Evolutionary conservation across 164 flowering plant genomes (phyloP), one percentile per base, ranked within the genome.

Genomic region (Umbellularia californica): DNA sequence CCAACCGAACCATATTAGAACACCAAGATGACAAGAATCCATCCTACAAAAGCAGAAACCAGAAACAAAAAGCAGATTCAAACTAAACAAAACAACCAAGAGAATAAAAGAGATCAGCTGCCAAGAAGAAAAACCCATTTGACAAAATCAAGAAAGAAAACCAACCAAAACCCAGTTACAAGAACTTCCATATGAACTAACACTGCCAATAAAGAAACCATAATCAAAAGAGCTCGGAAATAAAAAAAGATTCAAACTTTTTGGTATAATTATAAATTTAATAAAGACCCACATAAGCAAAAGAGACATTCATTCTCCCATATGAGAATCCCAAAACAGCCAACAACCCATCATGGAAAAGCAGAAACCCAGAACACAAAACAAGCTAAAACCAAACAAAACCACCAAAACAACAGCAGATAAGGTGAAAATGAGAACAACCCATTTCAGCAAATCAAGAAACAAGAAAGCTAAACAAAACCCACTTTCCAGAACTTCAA

Each of bases 21-120:
- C 71, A 51, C 68, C 19, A 64, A 22, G 25, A 64, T 24, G 28
- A 24, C 64, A 60, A 60, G 9, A 60, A 50, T 77, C 72, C 12
- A 66, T 68, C 47, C 73, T 76, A 20, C 69, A 20, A 66, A 71
- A 35, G 24, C 77, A 70, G 72, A 63, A 30, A 55, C n/a, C 47
- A 41, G 47, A 17, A 55, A 55, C 17, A 15, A 55, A 55, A 55
- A 19, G 5, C n/a, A 55, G 60, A 15, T 55, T 20, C 3, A 14
- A 20, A 41, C 47, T 2, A 55, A 15, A 17, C 19, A 55, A 15
- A 55, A 15, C 60, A 55, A 17, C n/a, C 60, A 55, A 55, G n/a
- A 55, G n/a, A 55, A 55, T 4, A 55, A 55, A 17, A 55, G 20
- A 55, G 17, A 13, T 55, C n/a, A 15, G 60, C 17, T 17, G 5